Conservation (phyloP, 78 protist species). For the Dictyostelium capitatum region DNA sequence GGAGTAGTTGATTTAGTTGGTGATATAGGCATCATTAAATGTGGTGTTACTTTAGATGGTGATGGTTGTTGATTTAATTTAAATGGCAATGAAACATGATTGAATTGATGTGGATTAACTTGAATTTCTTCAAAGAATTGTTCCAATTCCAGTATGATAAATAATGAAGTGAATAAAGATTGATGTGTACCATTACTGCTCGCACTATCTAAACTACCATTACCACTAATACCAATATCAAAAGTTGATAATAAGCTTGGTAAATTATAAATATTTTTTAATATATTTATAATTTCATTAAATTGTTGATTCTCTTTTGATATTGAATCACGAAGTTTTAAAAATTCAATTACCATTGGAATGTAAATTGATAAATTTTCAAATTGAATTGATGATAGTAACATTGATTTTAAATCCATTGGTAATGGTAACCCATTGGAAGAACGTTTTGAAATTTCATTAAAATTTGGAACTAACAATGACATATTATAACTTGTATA, state of each 20-base stretch:
- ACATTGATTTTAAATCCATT: constrained; percentile 11
- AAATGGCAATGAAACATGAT: constrained; percentile 38
- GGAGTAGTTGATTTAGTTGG: constrained; percentile 7
- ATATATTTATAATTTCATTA: constrained; percentile 26
- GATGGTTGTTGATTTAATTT: neutral
- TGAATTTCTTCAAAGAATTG: constrained; percentile 26
- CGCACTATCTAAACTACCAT: neutral
- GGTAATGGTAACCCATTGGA: constrained; percentile 29
- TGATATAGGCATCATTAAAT: neutral
- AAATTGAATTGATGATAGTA: neutral
- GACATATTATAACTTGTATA: constrained; percentile 1
- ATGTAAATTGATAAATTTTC: constrained; percentile 17
- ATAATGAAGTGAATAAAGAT: constrained; percentile 14
- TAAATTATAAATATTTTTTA: constrained; percentile 54
- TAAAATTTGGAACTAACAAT: constrained; percentile 8
- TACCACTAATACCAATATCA: neutral
- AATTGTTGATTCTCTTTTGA: constrained; percentile 35
- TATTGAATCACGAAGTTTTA: constrained; percentile 28
- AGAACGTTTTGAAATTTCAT: constrained; percentile 9
- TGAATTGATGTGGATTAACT: constrained; percentile 1
- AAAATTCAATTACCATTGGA: constrained; percentile 45
- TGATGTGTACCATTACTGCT: neutral
- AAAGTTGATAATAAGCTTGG: constrained; percentile 31
- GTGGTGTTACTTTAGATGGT: neutral
- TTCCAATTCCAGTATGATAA: constrained; percentile 39